These are phyloP conservation scores for Plenodomus tracheiphilus DNA, from an alignment of 2,329 filamentous ascomycete genomes.

Conservation along the genomic window DNA sequence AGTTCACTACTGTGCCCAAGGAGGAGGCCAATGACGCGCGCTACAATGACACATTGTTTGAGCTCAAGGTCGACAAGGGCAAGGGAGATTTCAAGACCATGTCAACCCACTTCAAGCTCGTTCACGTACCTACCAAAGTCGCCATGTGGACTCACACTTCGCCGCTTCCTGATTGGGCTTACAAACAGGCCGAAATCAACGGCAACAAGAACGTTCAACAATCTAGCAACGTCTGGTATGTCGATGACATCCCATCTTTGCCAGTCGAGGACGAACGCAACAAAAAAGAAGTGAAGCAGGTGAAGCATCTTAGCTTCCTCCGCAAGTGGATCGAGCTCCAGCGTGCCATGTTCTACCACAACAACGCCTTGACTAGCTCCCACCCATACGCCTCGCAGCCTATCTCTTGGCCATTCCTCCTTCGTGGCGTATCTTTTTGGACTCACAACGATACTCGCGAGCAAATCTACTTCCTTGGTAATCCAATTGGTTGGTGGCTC, in stretches of 20 bases:
- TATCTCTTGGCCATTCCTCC: conserved; percentile 96
- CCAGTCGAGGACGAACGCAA: conserved; percentile 72
- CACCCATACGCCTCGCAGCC: conserved; percentile 95
- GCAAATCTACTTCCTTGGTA: conserved; percentile 98
- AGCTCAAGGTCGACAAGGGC: conserved; percentile 86
- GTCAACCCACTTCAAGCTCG: conserved; percentile 90
- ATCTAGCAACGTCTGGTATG: conserved; percentile 91
- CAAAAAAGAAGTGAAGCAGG: conserved; percentile 72
- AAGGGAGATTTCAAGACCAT: conserved; percentile 86
- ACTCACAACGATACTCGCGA: conserved; percentile 92
- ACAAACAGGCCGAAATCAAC: conserved; percentile 98
- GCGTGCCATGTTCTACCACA: conserved; percentile 98
- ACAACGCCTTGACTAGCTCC: conserved; percentile 95
- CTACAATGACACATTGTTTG: conserved; percentile 88
- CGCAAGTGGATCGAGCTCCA: conserved; percentile 96
- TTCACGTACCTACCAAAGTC: conserved; percentile 92
- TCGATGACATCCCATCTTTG: conserved; percentile 86
- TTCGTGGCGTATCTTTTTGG: conserved; percentile 98
- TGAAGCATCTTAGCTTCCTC: conserved; percentile 85
- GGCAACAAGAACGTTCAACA: conserved; percentile 94
- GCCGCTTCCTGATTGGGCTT: conserved; percentile 95
- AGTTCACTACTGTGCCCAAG: conserved; percentile 81
- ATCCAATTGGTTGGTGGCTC: conserved; percentile 97
- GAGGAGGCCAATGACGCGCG: conserved; percentile 75
- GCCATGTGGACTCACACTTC: conserved; percentile 99